These are phyloP conservation scores for Magnusiomyces ingens DNA, from an alignment of 1,139 yeast species.

Conservation along the genomic window DNA sequence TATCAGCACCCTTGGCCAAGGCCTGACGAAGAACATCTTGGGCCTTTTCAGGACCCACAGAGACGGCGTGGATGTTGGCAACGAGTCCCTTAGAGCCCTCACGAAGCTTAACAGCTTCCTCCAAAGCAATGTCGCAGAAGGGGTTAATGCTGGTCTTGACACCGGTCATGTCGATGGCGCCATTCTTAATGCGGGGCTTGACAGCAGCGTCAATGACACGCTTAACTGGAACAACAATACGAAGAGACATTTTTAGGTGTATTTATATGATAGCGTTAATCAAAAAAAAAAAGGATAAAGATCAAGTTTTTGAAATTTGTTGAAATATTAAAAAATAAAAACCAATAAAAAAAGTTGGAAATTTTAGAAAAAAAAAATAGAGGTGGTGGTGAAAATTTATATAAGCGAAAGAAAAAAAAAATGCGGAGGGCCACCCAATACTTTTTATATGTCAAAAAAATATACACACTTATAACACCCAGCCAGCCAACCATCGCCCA, in stretches of 20 bases:
- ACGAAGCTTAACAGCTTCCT: slow-evolving; percentile 78
- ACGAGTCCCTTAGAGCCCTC: slow-evolving; percentile 65
- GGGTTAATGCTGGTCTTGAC: slow-evolving; percentile 93
- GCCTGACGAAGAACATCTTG: slow-evolving; percentile 87
- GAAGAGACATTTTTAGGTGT: slow-evolving; percentile 34
- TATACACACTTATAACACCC: too few species aligned
- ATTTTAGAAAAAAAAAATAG: background rate
- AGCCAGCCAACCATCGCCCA: too few species aligned
- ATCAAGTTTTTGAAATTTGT: background rate
- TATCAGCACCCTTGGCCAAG: slow-evolving; percentile 89
- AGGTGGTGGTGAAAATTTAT: background rate
- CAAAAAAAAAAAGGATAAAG: background rate
- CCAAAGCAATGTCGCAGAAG: slow-evolving; percentile 93
- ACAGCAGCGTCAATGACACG: slow-evolving; percentile 91
- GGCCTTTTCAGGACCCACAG: slow-evolving; percentile 82
- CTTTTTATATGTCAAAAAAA: too few species aligned
- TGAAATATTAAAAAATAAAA: background rate
- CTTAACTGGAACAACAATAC: slow-evolving; percentile 88
- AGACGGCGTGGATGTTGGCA: slow-evolving; percentile 81
- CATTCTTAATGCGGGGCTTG: slow-evolving; percentile 84
- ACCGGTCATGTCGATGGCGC: slow-evolving; percentile 85
- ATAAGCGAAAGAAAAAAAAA: background rate
- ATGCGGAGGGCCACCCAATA: background rate
- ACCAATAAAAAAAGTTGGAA: background rate
- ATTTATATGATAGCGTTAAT: background rate